Evolutionary conservation across 1,284 basidiomycete species (phyloP).

Genomic region (Ustilago crameri): DNA sequence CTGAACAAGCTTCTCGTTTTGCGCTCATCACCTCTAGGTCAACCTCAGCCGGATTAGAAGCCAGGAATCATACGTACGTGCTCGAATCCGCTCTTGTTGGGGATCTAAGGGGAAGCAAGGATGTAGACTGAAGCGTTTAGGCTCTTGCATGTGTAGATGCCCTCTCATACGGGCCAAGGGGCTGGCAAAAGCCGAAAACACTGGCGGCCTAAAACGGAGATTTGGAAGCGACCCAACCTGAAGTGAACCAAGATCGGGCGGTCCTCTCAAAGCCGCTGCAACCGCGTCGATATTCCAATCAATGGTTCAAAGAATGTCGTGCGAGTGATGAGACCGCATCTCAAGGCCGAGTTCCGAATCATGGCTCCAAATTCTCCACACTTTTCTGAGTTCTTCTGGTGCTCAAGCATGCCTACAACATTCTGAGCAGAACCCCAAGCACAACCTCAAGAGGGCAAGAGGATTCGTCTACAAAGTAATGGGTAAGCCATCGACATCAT

Average conservation of each 20-base stretch:
- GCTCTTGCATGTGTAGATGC: no score
- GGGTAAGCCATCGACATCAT: conserved; percentile 28
- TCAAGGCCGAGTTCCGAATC: conserved; percentile 13
- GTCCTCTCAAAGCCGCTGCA: conserved; percentile 31
- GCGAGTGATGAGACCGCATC: not conserved
- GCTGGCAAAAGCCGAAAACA: not conserved
- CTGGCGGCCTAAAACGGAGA: conserved; percentile 36
- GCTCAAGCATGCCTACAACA: not conserved
- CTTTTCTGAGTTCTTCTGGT: conserved; percentile 13
- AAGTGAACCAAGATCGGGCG: not conserved
- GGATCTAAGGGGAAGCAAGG: not conserved
- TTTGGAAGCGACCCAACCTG: conserved; percentile 1
- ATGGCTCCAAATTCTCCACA: conserved; percentile 21
- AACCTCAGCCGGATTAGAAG: no score
- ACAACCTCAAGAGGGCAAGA: no score
- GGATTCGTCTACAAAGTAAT: no score
- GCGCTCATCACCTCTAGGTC: no score
- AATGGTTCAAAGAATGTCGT: not conserved
- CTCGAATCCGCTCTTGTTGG: no score
- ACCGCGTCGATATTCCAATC: no score
- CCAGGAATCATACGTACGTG: no score
- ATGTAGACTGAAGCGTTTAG: no score
- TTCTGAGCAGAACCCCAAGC: no score
- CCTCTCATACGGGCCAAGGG: no score
- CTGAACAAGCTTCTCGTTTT: no score